phyloP scores from a whole-genome alignment of 2,329 filamentous ascomycete genomes.

The Macrophomina tecta region DNA sequence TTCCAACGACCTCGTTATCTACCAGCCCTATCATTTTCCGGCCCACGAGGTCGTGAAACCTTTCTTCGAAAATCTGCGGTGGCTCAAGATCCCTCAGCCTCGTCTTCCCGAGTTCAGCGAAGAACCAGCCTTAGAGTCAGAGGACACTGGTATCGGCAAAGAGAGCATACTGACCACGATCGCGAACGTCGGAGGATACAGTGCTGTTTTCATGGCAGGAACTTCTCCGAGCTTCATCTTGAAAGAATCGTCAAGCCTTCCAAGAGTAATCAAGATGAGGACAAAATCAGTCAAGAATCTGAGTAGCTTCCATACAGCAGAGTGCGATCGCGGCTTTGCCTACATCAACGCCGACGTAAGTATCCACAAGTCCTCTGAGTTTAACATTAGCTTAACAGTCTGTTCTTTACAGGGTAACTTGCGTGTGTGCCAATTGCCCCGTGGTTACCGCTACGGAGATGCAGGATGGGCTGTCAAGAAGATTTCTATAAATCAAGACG shows the following conservation, averaged over 20 bases:
- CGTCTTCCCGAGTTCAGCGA: constrained; percentile 65
- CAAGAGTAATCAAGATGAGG: constrained; percentile 75
- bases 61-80: constrained; percentile 68
- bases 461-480: constrained; percentile 78
- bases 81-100: constrained; percentile 76
- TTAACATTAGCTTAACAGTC: constrained; percentile 30
- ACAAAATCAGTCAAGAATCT: constrained; percentile 73
- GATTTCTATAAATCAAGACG: constrained; percentile 71
- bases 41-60: constrained; percentile 45
- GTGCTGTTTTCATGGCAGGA: constrained; percentile 82
- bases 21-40: constrained; percentile 71
- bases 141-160: constrained; percentile 55
- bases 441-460: constrained; percentile 71
- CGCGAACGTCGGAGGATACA: constrained; percentile 75
- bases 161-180: constrained; percentile 62
- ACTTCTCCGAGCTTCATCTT: constrained; percentile 80
- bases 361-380: neutral
- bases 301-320: constrained; percentile 76
- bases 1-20: constrained; percentile 83
- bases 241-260: constrained; percentile 78
- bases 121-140: constrained; percentile 55
- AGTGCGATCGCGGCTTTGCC: constrained; percentile 81
- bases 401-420: constrained; percentile 63
- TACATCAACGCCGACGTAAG: constrained; percentile 70
- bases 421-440: constrained; percentile 74